Percentiles rank a stretch among this genome's conserved stretches.
phyloP scores from a whole-genome alignment of 768 basidiomycete species.

The Auricularia cornea region DNA sequence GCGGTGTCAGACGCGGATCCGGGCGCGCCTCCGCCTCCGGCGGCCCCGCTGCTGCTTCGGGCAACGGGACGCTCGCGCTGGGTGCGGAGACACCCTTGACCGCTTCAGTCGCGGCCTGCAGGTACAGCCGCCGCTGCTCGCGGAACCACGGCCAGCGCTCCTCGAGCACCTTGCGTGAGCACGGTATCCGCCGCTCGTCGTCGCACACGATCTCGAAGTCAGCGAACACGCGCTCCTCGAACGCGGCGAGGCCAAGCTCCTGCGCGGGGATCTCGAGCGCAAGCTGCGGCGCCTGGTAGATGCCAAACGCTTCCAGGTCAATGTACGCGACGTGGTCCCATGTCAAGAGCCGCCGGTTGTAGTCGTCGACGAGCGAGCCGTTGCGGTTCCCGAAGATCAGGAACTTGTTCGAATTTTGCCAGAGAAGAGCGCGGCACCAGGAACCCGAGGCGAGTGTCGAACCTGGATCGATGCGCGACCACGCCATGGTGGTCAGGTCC shows the following conservation, averaged over 20 bases:
- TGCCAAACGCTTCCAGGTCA: constrained; percentile 90
- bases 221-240: constrained; percentile 72
- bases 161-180: constrained; percentile 77
- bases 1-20: constrained; percentile 75
- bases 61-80: constrained; percentile 53
- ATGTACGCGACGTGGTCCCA: constrained; percentile 91
- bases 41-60: constrained; percentile 37
- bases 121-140: constrained; percentile 52
- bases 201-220: constrained; percentile 94
- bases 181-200: constrained; percentile 74
- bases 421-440: constrained; percentile 90
- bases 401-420: constrained; percentile 69
- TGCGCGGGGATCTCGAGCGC: constrained; percentile 66
- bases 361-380: constrained; percentile 85
- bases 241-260: constrained; percentile 71
- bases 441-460: constrained; percentile 79
- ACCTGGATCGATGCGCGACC: constrained; percentile 85
- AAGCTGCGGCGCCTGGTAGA: constrained; percentile 65
- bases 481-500: constrained; percentile 71
- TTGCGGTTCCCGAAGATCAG: constrained; percentile 85
- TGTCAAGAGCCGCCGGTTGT: constrained; percentile 80
- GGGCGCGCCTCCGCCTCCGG: constrained; percentile 31
- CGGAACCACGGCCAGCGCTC: constrained; percentile 96
- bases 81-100: constrained; percentile 53
- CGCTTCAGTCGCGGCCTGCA: constrained; percentile 47